phyloP scores from a whole-genome alignment of 1,284 basidiomycete species.

The Naganishia sp. region DNA sequence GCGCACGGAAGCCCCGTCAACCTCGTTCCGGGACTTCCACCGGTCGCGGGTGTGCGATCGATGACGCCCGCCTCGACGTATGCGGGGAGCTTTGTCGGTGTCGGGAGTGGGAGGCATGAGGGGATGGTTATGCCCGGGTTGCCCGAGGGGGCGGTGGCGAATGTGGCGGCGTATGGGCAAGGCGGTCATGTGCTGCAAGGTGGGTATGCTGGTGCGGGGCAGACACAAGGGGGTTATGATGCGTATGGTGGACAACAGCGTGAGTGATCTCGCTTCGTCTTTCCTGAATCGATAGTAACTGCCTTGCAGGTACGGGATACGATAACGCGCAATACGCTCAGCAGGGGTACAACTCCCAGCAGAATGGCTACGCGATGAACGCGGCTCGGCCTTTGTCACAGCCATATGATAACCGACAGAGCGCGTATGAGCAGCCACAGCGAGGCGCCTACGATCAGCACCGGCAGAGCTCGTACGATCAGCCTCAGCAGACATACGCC shows the following conservation, averaged over 20 bases:
- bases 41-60: background rate
- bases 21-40: conserved; percentile 16
- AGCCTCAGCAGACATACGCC: background rate
- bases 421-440: background rate
- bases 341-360: background rate
- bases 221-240: background rate
- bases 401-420: too few species aligned
- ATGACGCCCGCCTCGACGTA: conserved; percentile 22
- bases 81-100: conserved; percentile 20
- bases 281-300: background rate
- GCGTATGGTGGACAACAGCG: background rate
- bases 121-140: conserved; percentile 1
- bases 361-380: conserved; percentile 9
- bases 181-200: background rate
- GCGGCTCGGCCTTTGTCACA: background rate
- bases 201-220: conserved; percentile 2
- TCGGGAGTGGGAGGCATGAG: conserved; percentile 23
- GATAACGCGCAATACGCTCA: conserved; percentile 15
- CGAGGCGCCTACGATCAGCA: background rate
- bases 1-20: background rate
- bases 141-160: background rate
- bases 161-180: background rate
- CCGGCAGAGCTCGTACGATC: conserved; percentile 6
- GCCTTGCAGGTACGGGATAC: conserved; percentile 12
- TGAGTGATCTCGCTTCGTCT: background rate